These are phyloP conservation scores for Xerocomus potaroensis DNA, from an alignment of 768 basidiomycete species.

Conservation along the genomic window DNA sequence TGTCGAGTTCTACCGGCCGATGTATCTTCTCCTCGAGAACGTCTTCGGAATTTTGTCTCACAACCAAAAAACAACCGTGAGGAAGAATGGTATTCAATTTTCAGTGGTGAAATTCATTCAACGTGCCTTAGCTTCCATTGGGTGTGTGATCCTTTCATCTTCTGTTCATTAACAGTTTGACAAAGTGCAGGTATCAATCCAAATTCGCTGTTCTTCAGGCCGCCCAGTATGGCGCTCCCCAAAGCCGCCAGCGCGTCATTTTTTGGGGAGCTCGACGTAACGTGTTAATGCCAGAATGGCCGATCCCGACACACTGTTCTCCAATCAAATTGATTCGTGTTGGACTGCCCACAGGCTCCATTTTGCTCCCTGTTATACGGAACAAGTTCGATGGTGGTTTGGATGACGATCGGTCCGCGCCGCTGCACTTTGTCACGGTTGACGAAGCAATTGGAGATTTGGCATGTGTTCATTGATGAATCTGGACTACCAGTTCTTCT, in stretches of 20 bases:
- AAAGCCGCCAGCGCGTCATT: conserved; percentile 62
- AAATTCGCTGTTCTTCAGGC: conserved; percentile 64
- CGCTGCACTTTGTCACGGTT: conserved; percentile 54
- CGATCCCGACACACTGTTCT: conserved; percentile 57
- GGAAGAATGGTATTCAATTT: conserved; percentile 39
- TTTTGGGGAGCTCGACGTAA: conserved; percentile 64
- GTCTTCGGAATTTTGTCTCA: conserved; percentile 57
- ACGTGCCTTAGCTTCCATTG: conserved; percentile 55
- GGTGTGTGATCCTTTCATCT: conserved; percentile 39
- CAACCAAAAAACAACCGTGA: conserved; percentile 40
- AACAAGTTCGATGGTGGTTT: conserved; percentile 31
- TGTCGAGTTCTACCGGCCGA: conserved; percentile 59
- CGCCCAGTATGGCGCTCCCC: conserved; percentile 68
- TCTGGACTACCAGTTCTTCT: conserved; percentile 8
- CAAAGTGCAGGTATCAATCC: conserved; percentile 50
- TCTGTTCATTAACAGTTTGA: background rate
- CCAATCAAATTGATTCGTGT: conserved; percentile 30
- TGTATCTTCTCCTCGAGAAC: conserved; percentile 70
- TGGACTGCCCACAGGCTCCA: conserved; percentile 42
- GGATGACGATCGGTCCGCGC: conserved; percentile 47
- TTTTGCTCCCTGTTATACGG: conserved; percentile 41
- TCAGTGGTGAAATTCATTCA: conserved; percentile 67
- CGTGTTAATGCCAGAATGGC: conserved; percentile 54
- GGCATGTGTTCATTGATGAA: conserved; percentile 38
- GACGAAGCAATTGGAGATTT: conserved; percentile 66